Percentiles rank a stretch among this genome's conserved stretches.
Conservation (phyloP, 176 grass and related monocot species). For the Ampelocalamus luodianensis region DNA sequence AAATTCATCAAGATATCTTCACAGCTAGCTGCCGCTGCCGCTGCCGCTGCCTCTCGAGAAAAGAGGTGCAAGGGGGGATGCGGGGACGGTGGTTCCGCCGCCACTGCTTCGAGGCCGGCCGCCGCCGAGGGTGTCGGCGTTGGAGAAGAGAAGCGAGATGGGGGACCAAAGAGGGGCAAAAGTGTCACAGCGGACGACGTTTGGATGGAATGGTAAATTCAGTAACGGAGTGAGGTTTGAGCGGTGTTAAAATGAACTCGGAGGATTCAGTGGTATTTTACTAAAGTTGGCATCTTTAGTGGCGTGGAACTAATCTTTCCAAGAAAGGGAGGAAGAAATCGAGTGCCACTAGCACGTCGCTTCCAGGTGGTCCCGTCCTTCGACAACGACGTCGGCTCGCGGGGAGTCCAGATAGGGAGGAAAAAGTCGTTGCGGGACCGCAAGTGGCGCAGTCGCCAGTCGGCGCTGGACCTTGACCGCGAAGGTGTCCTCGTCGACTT, state of each 20-base stretch:
- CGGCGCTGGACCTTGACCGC: constrained; percentile 49
- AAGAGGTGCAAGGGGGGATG: background rate
- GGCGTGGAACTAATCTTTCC: background rate
- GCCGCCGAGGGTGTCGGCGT: background rate
- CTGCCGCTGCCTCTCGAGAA: background rate
- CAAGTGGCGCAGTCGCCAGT: constrained; percentile 41
- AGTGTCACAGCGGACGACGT: background rate
- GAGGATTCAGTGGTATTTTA: background rate
- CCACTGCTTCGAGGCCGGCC: background rate
- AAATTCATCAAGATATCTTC: no score
- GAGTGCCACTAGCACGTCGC: background rate
- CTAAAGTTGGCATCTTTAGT: background rate
- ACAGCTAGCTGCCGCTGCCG: no score
- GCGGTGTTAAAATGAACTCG: background rate
- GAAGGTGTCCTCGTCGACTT: background rate
- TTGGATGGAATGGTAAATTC: background rate
- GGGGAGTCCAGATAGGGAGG: background rate
- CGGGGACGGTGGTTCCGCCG: background rate
- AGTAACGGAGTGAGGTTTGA: background rate
- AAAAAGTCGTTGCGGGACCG: background rate
- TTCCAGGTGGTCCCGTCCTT: background rate
- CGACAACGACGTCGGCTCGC: background rate
- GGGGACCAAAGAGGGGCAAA: background rate
- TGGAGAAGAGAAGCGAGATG: background rate
- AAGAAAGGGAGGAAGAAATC: background rate